A percentile compares a stretch with the other conserved stretches of the same genome.
phyloP scores from a whole-genome alignment of 257 asterid genomes.

The Nyctanthes arbortristis region DNA sequence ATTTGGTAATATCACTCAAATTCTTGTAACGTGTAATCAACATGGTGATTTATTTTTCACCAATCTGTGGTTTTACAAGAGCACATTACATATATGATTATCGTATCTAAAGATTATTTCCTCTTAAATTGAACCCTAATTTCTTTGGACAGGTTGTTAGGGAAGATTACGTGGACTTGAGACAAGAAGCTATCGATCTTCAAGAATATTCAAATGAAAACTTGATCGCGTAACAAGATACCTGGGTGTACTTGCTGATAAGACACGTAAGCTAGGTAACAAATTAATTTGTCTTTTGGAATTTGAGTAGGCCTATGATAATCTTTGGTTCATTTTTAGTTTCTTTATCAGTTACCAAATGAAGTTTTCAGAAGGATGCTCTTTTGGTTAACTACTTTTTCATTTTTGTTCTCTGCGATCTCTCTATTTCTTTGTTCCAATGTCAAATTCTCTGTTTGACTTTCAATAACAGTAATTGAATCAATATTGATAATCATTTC shows the following conservation, averaged over 20 bases:
- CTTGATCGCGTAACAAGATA: constrained; percentile 93
- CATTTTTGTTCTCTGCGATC: constrained; percentile 5
- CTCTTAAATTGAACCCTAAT: constrained; percentile 15
- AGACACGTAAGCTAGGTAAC: constrained; percentile 85
- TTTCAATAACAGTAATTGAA: constrained; percentile 17
- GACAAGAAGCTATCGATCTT: constrained; percentile 91
- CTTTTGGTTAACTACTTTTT: constrained; percentile 1
- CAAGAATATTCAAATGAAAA: constrained; percentile 93
- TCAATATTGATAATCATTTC: constrained; percentile 21
- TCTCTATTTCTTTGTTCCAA: constrained; percentile 18
- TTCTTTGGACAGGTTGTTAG: constrained; percentile 71
- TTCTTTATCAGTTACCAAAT: constrained; percentile 17
- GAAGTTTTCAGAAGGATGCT: constrained; percentile 9
- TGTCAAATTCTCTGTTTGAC: constrained; percentile 18
- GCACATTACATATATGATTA: constrained; percentile 1
- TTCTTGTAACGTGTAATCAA: not conserved
- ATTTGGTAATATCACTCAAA: not conserved
- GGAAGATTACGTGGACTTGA: constrained; percentile 78
- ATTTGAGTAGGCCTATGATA: not conserved
- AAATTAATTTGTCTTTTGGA: constrained; percentile 19
- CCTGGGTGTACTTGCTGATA: constrained; percentile 94
- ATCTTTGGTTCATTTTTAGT: constrained; percentile 7
- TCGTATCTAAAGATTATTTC: constrained; percentile 14
- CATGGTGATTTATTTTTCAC: constrained; percentile 15
- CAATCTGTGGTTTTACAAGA: constrained; percentile 6